These are phyloP conservation scores for Annona cherimola DNA, from an alignment of 164 flowering plant species.

Conservation along the genomic window DNA sequence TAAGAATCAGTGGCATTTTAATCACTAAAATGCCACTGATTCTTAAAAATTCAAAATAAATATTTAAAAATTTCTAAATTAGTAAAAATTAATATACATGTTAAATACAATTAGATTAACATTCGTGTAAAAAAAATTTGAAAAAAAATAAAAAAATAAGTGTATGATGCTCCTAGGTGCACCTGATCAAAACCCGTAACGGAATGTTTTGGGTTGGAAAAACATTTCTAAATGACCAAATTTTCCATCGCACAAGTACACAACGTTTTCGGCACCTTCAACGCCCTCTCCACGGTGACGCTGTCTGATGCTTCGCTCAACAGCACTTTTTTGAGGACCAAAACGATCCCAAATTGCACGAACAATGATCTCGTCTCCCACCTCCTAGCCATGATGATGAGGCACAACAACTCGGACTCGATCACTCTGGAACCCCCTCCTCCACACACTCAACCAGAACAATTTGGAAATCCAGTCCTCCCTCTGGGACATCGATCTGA, in stretches of 20 bases:
- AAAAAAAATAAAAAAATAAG: no score
- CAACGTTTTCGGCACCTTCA: constrained; percentile 52
- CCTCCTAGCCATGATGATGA: constrained; percentile 38
- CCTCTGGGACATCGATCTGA: constrained; percentile 25
- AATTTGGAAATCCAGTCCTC: constrained; percentile 37
- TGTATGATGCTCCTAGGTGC: no score
- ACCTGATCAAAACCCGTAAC: no score
- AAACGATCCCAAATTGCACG: constrained; percentile 39
- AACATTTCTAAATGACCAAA: no score
- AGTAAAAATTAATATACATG: no score
- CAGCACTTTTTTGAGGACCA: constrained; percentile 23
- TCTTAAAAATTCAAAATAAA: no score
- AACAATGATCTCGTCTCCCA: constrained; percentile 29
- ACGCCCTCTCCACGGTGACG: constrained; percentile 33
- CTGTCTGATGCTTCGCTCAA: constrained; percentile 10
- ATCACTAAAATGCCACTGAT: no score
- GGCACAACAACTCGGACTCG: constrained; percentile 44
- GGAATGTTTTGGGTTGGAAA: no score
- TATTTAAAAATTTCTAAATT: no score
- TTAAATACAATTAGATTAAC: no score
- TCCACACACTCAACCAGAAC: constrained; percentile 19
- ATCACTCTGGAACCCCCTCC: constrained; percentile 26
- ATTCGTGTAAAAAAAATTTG: no score
- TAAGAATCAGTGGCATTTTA: no score
- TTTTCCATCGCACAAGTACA: constrained; percentile 21